Evolutionary conservation across 768 basidiomycete species (phyloP), one percentile per base, ranked within the genome.

Genomic region (Termitomyces sp.): DNA sequence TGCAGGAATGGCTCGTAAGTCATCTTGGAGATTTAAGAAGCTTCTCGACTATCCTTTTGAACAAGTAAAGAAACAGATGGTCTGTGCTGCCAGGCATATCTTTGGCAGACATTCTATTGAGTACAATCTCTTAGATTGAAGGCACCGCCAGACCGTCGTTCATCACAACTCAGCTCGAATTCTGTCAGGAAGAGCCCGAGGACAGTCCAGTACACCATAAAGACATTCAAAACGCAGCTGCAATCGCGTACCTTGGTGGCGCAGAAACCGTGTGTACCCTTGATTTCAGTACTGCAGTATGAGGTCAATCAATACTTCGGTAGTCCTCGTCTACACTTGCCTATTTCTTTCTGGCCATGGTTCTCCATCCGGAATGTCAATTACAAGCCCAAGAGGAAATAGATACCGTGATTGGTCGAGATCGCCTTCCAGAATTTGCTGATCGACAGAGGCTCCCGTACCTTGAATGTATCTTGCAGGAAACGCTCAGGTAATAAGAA

Each of bases 291-390:
- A 11, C 14, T 18, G 9, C 11, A 16, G 14, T 22, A 30, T 32
- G 3, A 28, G 6, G 3, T 32, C 22, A 43, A 20, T 14, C 2
- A 0, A 7, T 2, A 9, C 22, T 22, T 24, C 8, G 0, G 26
- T 11, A 74, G 72, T 71, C 69, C 0, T 68, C 63, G 7, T 64
- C 71, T 9, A 57, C 69, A 0, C 55, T 74, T 1, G 51, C 54
- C 6, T 61, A 68, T 3, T 74, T 79, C 59, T 56, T 78, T 44
- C 63, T 78, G 10, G 71, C 72, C 3, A 75, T 79, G 74, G 66
- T 72, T 6, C 56, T 68, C 9, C 61, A 74, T 58, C 78, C 77
- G 0, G 67, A 71, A 6, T 63, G 68, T 5, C 73, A 72, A 54
- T 54, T 48, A 5, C 69, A 60, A 38, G 77, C 75, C 0, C 79